Base-by-base conservation (phyloP, 306 rosid species). In the Malus domestica region DNA sequence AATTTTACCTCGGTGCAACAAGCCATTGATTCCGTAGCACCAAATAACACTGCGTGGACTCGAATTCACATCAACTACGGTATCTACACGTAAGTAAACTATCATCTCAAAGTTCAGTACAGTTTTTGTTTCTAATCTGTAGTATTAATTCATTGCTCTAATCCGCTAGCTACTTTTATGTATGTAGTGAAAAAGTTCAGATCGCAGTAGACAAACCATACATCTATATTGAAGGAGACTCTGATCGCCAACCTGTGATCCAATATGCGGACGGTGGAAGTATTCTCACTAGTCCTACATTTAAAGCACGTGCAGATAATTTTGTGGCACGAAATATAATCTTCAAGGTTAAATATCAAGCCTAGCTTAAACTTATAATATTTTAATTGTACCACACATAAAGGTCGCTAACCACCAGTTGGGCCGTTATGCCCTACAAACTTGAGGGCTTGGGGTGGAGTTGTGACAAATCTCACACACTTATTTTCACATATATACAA, bases 11-110 rank as follows among this genome's bases (percentile, higher is more conserved):
- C 74, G 3, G 54, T 87, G 6, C 86, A 87, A 68, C 70, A 79
- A 20, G 90, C 88, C 54, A 82, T 82, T 65, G 85, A 87, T 75
- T 80, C 82, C 40, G 57, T 87, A 32, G 52, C 68, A 0, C 2
- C 18, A 45, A 75, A 71, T 44, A 84, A 78, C 5, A 10, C 10
- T 2, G 11, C 4, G 27, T 87, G 88, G 88, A 76, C 72, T 16
- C 78, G 70, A 38, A 73, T 87, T 57, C 79, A 71, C 27, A 73
- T 82, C n/a, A 68, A 15, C 32, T 52, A 81, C 3, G 90, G 77
- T 19, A 66, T 23, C 52, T 84, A 82, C 71, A n/a, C 0, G 84
- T 76, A 72, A 45, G 68, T 60, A 51, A 44, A 11, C 7, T 42
- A 3, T 42, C 10, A 58, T 59, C 15, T 59, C 15, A 23, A 59